Evolutionary conservation across 83 land plant genomes (phyloP), one percentile per base, ranked within the genome.

Genomic region (Picea mariana): DNA sequence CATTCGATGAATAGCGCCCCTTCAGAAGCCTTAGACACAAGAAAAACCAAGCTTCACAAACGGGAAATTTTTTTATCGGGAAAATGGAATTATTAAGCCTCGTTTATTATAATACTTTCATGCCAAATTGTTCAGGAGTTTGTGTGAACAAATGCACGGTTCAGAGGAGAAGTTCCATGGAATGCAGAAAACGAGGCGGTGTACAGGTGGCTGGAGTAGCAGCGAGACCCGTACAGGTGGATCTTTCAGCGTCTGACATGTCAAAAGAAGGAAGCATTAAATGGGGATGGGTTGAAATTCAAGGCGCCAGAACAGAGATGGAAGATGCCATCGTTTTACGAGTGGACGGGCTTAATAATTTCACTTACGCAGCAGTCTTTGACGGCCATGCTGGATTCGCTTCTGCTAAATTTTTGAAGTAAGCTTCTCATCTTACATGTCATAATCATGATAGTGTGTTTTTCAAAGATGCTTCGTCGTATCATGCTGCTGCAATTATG

Each of bases 331-430:
- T 91, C 31, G 89, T 94, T 62, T 61, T 97, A 66, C 86, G 90
- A 24, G 80, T 82, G 3, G 88, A 86, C 23, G 90, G 81, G 27
- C 86, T 89, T 38, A 75, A 85, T 52, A 97, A 93, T 3, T 97
- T 94, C 88, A 86, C 87, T 62, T 97, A 90, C 85, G 99, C 99
- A 13, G 99, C 99, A 15, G 97, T 97, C 55, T 92, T 95, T 77
- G 99, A 97, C 76, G 99, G 99, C n/a, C 99, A 97, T 79, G 97
- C 97, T 11, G 99, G 99, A 2, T 84, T 91, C 73, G 94, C 97
- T 23, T 88, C 97, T 38, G 99, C 91, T 83, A 81, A 87, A 65
- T 97, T 91, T 77, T 88, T 97, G 42, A 92, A 92, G 99, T 94
- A 34, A 4, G 79, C 58, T 55, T 55, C 58, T 55, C 58, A 55